Percentiles rank a stretch among this genome's conserved stretches.
Conservation (phyloP, 2,329 filamentous ascomycete genomes). For the Paracamarosporium sp. region DNA sequence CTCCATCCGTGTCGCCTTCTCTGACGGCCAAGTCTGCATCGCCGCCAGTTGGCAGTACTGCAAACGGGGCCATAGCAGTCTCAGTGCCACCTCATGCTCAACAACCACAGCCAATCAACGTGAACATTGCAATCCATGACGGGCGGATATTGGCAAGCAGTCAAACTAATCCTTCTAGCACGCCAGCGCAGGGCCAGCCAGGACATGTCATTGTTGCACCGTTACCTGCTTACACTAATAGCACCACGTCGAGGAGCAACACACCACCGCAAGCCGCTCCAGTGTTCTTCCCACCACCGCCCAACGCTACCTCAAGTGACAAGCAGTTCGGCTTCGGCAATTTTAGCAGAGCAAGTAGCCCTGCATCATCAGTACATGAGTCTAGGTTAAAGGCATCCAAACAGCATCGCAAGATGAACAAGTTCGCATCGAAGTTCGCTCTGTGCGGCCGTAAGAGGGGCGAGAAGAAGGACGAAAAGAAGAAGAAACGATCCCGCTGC, state of each 20-base stretch:
- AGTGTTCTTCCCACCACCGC: constrained; percentile 42
- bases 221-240: constrained; percentile 11
- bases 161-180: constrained; percentile 22
- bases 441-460: constrained; percentile 28
- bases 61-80: constrained; percentile 41
- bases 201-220: constrained; percentile 11
- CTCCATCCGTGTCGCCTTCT: constrained; percentile 29
- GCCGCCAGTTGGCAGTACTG: constrained; percentile 38
- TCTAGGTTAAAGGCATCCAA: constrained; percentile 34
- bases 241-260: constrained; percentile 19
- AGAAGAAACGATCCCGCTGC: constrained; percentile 39
- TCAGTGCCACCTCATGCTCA: constrained; percentile 40
- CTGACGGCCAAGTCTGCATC: constrained; percentile 38
- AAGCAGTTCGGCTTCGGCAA: constrained; percentile 35
- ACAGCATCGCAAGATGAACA: constrained; percentile 38
- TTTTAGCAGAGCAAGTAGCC: constrained; percentile 29
- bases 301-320: constrained; percentile 29
- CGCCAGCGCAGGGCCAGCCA: constrained; percentile 14
- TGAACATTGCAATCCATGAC: constrained; percentile 42
- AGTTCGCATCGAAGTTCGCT: constrained; percentile 31
- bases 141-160: constrained; percentile 22
- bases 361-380: constrained; percentile 24
- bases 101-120: constrained; percentile 31
- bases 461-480: constrained; percentile 33
- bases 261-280: constrained; percentile 20